phyloP scores from a whole-genome alignment of 192 early-diverging fungal genomes.

The Lunasporangiospora selenospora region DNA sequence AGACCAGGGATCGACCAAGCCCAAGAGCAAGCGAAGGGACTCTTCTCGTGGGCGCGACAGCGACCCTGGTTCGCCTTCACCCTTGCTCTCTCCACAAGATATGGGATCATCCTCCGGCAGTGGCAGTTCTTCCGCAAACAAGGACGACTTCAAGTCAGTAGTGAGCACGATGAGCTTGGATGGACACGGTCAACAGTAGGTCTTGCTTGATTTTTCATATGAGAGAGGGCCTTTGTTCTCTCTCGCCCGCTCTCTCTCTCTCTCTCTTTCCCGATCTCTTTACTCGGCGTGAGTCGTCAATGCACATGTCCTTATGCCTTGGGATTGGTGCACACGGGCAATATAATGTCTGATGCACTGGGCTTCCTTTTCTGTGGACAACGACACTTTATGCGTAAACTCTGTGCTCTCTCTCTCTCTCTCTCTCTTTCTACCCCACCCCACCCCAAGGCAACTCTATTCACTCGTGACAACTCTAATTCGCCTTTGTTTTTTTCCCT shows the following conservation, averaged over 20 bases:
- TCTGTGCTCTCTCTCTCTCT: neutral
- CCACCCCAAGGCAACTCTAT: too few species aligned
- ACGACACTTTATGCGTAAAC: too few species aligned
- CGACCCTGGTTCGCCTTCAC: neutral
- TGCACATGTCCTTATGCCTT: neutral
- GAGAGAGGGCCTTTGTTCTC: neutral
- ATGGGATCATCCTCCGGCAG: neutral
- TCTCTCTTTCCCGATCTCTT: neutral
- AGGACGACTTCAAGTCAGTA: constrained; percentile 53
- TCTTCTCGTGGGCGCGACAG: neutral
- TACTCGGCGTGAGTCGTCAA: neutral
- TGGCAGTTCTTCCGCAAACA: neutral
- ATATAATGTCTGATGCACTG: too few species aligned
- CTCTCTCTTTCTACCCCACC: neutral
- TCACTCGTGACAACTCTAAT: too few species aligned
- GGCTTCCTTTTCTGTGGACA: too few species aligned
- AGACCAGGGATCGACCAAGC: constrained; percentile 9
- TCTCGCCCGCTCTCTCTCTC: too few species aligned
- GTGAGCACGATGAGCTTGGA: constrained; percentile 71
- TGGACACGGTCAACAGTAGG: constrained; percentile 64
- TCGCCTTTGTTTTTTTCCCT: too few species aligned
- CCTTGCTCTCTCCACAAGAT: neutral
- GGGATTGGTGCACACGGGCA: too few species aligned
- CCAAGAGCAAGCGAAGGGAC: neutral
- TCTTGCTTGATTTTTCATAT: neutral